Conservation (phyloP, 306 rosid genomes). For the Pyrus communis region DNA sequence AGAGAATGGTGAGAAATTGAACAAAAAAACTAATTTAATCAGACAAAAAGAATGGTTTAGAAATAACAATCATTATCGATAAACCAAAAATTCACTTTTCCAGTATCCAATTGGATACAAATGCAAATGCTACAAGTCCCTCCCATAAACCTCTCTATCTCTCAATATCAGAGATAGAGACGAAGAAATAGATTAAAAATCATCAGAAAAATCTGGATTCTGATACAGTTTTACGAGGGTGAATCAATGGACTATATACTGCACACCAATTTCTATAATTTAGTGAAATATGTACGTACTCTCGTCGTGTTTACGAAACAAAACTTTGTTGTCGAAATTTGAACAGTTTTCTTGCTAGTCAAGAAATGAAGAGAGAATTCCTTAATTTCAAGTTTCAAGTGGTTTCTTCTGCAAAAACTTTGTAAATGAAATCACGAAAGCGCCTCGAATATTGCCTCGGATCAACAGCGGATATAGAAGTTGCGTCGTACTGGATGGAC, state of each 20-base stretch:
- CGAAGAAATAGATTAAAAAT: background rate
- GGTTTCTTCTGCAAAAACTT: conserved; percentile 49
- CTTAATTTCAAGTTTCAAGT: background rate
- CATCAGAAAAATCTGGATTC: background rate
- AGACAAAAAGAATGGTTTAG: too few species aligned
- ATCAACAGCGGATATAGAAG: conserved; percentile 91
- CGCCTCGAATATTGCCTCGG: conserved; percentile 85
- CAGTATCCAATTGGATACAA: background rate
- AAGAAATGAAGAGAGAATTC: background rate
- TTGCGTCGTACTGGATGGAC: conserved; percentile 83
- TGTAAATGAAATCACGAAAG: conserved; percentile 73
- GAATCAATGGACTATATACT: background rate
- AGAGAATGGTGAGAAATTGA: too few species aligned
- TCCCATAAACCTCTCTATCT: background rate
- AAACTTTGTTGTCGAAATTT: too few species aligned
- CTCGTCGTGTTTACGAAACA: background rate
- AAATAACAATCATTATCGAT: background rate
- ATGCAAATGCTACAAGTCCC: background rate
- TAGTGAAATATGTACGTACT: background rate
- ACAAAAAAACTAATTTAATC: too few species aligned
- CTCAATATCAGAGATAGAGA: background rate
- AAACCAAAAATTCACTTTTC: background rate
- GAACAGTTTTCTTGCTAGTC: background rate
- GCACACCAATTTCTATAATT: background rate
- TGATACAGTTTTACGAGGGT: background rate